These are phyloP conservation scores for Centrapalus pauciflorus DNA, from an alignment of 129 eudicot genomes.

Conservation along the genomic window DNA sequence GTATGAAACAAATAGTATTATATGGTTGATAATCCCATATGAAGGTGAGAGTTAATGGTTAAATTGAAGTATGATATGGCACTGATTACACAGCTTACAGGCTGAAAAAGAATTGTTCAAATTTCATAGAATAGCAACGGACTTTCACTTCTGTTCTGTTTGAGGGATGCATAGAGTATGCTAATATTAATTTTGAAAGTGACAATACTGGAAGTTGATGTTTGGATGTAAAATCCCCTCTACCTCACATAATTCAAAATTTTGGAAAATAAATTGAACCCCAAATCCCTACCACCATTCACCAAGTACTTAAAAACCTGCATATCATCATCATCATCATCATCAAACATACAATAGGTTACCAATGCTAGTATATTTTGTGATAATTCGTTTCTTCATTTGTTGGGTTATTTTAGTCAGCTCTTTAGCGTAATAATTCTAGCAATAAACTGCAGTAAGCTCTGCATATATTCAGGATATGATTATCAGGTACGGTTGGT, in stretches of 20 bases:
- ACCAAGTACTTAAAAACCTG: background rate
- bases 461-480: background rate
- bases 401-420: background rate
- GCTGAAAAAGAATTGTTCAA: background rate
- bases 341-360: background rate
- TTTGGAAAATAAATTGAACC: background rate
- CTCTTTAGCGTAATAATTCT: background rate
- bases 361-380: no score
- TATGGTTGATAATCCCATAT: no score
- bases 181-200: background rate
- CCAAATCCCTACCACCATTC: background rate
- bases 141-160: no score
- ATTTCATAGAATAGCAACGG: background rate
- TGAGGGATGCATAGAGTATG: no score
- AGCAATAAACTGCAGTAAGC: background rate
- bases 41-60: no score
- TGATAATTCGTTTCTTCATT: background rate
- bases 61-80: background rate
- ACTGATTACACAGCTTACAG: background rate
- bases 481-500: background rate
- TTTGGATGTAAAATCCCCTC: no score
- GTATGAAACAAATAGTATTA: no score
- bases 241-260: no score
- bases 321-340: background rate
- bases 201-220: no score